These are phyloP conservation scores for Bipolaris bicolor DNA, from an alignment of 2,329 filamentous ascomycete genomes.

Conservation along the genomic window DNA sequence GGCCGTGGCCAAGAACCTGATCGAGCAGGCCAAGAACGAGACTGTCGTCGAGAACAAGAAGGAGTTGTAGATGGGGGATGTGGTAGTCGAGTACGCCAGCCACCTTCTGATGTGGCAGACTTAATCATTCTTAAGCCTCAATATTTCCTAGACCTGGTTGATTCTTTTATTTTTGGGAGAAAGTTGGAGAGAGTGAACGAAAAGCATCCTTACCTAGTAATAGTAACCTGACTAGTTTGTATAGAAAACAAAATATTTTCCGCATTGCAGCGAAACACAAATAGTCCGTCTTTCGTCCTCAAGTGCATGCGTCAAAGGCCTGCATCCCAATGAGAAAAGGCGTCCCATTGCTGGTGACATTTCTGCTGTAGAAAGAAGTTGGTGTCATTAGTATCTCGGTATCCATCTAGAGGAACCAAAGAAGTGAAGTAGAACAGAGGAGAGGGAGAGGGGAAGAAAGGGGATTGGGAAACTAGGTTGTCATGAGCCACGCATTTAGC, in stretches of 20 bases:
- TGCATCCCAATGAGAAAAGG: constrained; percentile 47
- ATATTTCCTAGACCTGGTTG: constrained; percentile 1
- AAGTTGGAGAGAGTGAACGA: background rate
- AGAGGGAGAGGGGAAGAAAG: constrained; percentile 16
- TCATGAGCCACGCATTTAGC: constrained; percentile 23
- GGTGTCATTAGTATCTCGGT: background rate
- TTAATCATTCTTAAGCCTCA: constrained; percentile 23
- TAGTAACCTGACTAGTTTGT: background rate
- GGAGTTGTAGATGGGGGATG: constrained; percentile 28
- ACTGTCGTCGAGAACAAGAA: constrained; percentile 47
- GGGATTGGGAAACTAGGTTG: constrained; percentile 21
- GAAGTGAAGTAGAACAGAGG: constrained; percentile 15
- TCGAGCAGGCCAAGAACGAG: constrained; percentile 50
- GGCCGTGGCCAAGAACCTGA: constrained; percentile 58
- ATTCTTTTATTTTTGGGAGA: background rate
- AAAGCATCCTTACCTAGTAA: background rate
- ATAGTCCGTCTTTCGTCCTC: constrained; percentile 37
- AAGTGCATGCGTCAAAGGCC: constrained; percentile 36
- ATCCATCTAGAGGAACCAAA: background rate
- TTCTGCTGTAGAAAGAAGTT: constrained; percentile 8
- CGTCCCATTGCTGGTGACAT: constrained; percentile 24
- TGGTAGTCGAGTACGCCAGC: background rate
- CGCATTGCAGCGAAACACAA: background rate
- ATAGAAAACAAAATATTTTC: background rate
- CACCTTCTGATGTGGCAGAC: background rate